Conservation (phyloP, 306 rosid species). For the Lablab purpureus region DNA sequence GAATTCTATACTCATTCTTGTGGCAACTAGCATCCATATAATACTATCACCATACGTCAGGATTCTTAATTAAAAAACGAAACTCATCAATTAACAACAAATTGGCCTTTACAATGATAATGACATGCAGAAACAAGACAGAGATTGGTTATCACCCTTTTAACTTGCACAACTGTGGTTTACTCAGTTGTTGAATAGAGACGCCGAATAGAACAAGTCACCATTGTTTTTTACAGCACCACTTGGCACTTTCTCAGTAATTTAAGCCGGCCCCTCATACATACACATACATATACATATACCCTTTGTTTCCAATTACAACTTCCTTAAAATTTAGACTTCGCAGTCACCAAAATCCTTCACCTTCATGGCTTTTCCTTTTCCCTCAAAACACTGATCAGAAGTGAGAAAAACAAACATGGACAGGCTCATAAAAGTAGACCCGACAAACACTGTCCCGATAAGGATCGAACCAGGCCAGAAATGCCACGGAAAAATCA, state of each 20-base stretch:
- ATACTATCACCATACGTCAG: constrained; percentile 22
- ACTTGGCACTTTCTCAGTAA: constrained; percentile 58
- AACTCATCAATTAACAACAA: constrained; percentile 2
- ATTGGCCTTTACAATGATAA: constrained; percentile 40
- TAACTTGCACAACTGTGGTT: constrained; percentile 22
- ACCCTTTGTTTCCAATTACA: not conserved
- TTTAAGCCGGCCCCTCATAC: constrained; percentile 55
- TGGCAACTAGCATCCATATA: constrained; percentile 24
- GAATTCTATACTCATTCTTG: not conserved
- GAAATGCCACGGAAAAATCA: constrained; percentile 65
- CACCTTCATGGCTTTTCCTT: constrained; percentile 4
- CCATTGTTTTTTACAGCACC: constrained; percentile 73
- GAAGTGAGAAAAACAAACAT: constrained; percentile 16
- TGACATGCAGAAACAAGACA: constrained; percentile 37
- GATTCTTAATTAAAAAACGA: not conserved
- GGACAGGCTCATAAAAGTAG: constrained; percentile 85
- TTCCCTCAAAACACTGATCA: not conserved
- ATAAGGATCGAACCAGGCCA: constrained; percentile 62
- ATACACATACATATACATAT: not conserved
- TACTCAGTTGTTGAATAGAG: constrained; percentile 22
- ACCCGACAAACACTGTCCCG: constrained; percentile 67
- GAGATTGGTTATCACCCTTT: constrained; percentile 3
- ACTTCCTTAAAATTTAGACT: not conserved
- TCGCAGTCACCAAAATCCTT: not conserved
- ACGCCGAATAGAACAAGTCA: constrained; percentile 78